A percentile compares a stretch with the other conserved stretches of the same genome.
Conservation (phyloP, 2,329 filamentous ascomycete species). For the Fusarium cyanostomum region DNA sequence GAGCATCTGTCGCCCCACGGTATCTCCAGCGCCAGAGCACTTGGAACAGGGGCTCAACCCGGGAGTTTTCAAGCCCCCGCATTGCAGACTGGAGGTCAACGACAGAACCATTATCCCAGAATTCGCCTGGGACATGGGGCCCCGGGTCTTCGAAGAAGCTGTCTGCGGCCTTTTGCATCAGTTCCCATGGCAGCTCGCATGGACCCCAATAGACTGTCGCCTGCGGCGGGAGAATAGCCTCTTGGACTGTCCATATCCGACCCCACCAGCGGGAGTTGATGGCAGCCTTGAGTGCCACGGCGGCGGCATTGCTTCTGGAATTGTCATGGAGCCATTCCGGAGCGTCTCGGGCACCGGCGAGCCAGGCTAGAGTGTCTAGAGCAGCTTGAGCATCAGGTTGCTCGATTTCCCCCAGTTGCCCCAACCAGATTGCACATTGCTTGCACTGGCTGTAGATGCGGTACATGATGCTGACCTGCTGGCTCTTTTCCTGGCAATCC, state of each 20-base stretch:
- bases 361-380: not conserved
- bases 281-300: not conserved
- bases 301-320: not conserved
- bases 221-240: not conserved
- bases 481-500: not conserved
- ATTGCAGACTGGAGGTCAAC: not conserved
- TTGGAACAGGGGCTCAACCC: not conserved
- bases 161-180: not conserved
- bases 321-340: not conserved
- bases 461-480: constrained; percentile 5
- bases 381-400: not conserved
- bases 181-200: not conserved
- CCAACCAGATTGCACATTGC: constrained; percentile 1
- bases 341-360: not conserved
- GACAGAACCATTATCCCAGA: not conserved
- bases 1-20: not conserved
- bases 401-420: not conserved
- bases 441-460: not conserved
- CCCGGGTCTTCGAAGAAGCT: not conserved
- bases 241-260: not conserved
- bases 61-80: not conserved
- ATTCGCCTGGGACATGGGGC: not conserved
- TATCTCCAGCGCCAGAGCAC: constrained; percentile 6
- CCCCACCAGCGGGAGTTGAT: not conserved
- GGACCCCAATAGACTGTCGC: constrained; percentile 1